Base-by-base conservation (phyloP, 176 grass and related monocot species). In the Puya raimondii region DNA sequence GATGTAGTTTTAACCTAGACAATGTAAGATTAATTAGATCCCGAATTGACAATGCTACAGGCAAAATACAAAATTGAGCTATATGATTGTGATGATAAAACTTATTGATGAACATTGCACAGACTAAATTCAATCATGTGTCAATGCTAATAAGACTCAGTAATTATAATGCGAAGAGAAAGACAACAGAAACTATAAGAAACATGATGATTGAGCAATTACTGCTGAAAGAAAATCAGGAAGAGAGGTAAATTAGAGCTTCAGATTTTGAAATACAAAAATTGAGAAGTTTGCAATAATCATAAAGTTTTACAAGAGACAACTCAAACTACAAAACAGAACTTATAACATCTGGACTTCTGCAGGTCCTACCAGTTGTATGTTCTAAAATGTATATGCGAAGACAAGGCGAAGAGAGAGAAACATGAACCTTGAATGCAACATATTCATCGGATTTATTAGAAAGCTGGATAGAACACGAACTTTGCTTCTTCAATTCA, bases 401-500 rank as follows among this genome's bases (percentile, higher is more conserved):
- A 42, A 42, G 33, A 42, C 4, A 42, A 64, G 50, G 70, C 20
- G 76, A 20, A 4, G 69, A 61, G 63, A 73, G 16, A 74, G 74
- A 79, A 54, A 75, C 48, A 66, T 66, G 51, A 53, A 96, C 93
- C 89, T 97, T 97, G 77, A 97, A 97, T 65, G 86, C 89, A 27
- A 97, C 84, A 85, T 85, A 90, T 29, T 97, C 84, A 48, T 77
- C 76, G 20, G 89, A 92, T 82, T 87, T 92, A 75, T 97, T 97
- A 63, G 79, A 76, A 63, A 97, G 86, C 81, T 83, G 76, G 53
- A 92, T 85, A 23, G 80, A 65, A 80, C 93, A 97, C 17, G 86
- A 79, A 78, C 93, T 97, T 68, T 97, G 93, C 75, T 92, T 97
- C 84, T 92, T 92, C 86, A 97, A 76, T 74, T 92, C 93, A 90